Percentiles rank a stretch among this genome's conserved stretches.
These are phyloP conservation scores for Teunomyces panamensis DNA, from an alignment of 805 yeast genomes.

Conservation along the genomic window DNA sequence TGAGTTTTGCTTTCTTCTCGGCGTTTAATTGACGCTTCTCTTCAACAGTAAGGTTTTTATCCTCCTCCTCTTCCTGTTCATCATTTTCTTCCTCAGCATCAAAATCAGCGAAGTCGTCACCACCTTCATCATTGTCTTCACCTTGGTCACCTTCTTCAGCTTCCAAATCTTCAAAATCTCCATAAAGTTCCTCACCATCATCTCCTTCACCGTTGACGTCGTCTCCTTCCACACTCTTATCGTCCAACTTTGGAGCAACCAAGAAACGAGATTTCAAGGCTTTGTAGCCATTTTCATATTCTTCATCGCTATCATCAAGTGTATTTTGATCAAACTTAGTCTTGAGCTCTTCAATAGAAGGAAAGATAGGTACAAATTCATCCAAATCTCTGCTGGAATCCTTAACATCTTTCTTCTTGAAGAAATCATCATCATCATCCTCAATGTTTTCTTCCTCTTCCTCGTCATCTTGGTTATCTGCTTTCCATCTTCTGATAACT, in stretches of 20 bases:
- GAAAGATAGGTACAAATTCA: conserved; percentile 32
- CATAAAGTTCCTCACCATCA: conserved; percentile 28
- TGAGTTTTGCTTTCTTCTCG: conserved; percentile 81
- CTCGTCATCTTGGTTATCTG: conserved; percentile 45
- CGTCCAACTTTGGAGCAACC: conserved; percentile 48
- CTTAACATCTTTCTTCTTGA: conserved; percentile 43
- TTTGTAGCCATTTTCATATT: conserved; percentile 40
- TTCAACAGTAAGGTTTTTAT: conserved; percentile 53
- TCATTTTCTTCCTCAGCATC: conserved; percentile 47
- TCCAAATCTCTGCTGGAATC: conserved; percentile 34
- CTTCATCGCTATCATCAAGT: conserved; percentile 29
- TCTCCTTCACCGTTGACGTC: conserved; percentile 26
- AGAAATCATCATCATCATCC: conserved; percentile 48
- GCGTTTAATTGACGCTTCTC: conserved; percentile 81
- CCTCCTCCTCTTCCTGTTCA: conserved; percentile 43
- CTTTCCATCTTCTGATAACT: conserved; percentile 68
- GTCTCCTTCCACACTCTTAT: conserved; percentile 19
- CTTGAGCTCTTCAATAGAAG: conserved; percentile 42
- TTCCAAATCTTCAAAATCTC: conserved; percentile 43
- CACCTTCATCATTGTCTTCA: conserved; percentile 21
- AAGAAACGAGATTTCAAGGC: conserved; percentile 48
- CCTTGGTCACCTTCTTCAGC: conserved; percentile 30
- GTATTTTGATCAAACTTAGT: conserved; percentile 42
- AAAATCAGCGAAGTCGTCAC: conserved; percentile 52
- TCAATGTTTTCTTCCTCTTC: conserved; percentile 39